Base-by-base conservation (phyloP, 208 protist species). In the Porcisia hertigi region DNA sequence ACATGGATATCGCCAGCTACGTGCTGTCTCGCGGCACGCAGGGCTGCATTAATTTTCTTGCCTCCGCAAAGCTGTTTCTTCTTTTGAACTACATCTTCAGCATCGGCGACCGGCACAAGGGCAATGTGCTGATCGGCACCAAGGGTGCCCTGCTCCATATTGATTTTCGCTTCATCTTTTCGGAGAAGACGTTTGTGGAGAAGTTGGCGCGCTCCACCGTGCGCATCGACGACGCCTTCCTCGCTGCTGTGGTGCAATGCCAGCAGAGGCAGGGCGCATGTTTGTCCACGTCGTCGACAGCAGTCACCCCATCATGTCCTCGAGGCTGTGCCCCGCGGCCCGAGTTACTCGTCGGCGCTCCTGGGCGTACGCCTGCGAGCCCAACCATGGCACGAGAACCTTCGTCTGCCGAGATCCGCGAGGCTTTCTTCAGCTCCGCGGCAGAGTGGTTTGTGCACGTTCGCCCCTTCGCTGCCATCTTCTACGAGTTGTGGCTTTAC, bases 61-160 rank as follows among this genome's bases (percentile, higher is more conserved):
- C 77, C 25, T 96, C 92, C 1, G 86, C 88, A n/a, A 94, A 93
- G 81, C 83, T 94, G 55, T 96, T 96, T 75, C 80, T 96, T 62
- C 71, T 96, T 49, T 65, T 94, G 36, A 96, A 93, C 81, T 94
- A 96, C 75, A 87, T 96, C 23, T 94, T 96, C 82, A 87, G 84
- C 65, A 93, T 96, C 63, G 88, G 88, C 43, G 92, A 96, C 74
- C 86, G 92, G 18, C 92, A 96, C 82, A 87, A 87, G 63, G 90
- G 87, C 65, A 96, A 96, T 73, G 88, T 96, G 45, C 86, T 96
- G 82, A 77, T 96, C 47, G 88, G 86, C 79, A 83, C 82, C 30
- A 83, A 82, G 57, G 92, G 92, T 7, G 82, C 88, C 8, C 86
- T 94, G 63, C 89, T 96, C 49, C 92, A 96, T 79, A 94, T 96